Percentiles rank a stretch among this genome's conserved stretches.
Conservation (phyloP, 192 early-diverging fungal species). For the Globomyces pollinis-pini region DNA sequence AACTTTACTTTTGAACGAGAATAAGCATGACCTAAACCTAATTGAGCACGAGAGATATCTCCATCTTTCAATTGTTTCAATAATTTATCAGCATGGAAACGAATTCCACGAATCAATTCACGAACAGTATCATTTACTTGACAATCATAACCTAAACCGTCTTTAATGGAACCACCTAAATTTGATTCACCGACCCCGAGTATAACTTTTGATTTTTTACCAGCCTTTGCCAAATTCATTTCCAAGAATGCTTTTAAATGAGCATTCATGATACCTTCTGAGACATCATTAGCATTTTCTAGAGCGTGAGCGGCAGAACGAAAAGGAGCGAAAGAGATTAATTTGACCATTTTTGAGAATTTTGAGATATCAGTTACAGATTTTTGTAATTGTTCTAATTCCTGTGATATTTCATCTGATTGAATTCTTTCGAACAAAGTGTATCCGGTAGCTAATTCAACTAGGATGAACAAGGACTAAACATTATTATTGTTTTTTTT, state of each 20-base stretch:
- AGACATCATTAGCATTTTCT: slow-evolving; percentile 96
- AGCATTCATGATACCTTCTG: slow-evolving; percentile 92
- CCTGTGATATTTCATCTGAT: slow-evolving; percentile 91
- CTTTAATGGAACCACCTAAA: slow-evolving; percentile 72
- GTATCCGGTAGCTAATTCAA: slow-evolving; percentile 95
- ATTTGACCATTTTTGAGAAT: slow-evolving; percentile 84
- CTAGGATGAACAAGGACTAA: slow-evolving; percentile 53
- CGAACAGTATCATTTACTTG: slow-evolving; percentile 69
- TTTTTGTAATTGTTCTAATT: slow-evolving; percentile 81
- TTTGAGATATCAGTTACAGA: slow-evolving; percentile 75
- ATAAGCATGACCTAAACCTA: slow-evolving; percentile 97
- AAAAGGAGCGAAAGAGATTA: slow-evolving; percentile 96
- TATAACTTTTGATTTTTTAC: slow-evolving; percentile 64
- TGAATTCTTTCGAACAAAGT: slow-evolving; percentile 89
- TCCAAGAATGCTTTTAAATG: slow-evolving; percentile 90
- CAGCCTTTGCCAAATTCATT: slow-evolving; percentile 79
- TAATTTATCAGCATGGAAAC: slow-evolving; percentile 82
- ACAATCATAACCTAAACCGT: slow-evolving; percentile 68
- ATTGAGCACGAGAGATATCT: slow-evolving; percentile 87
- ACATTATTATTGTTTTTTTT: neutral
- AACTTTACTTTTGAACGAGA: slow-evolving; percentile 99
- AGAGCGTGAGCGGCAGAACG: slow-evolving; percentile 93
- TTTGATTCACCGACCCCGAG: slow-evolving; percentile 86
- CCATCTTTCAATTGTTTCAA: slow-evolving; percentile 83
- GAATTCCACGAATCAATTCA: slow-evolving; percentile 91